Evolutionary conservation across 257 asterid species (phyloP), one percentile per base, ranked within the genome.

Genomic region (Rehmannia glutinosa): DNA sequence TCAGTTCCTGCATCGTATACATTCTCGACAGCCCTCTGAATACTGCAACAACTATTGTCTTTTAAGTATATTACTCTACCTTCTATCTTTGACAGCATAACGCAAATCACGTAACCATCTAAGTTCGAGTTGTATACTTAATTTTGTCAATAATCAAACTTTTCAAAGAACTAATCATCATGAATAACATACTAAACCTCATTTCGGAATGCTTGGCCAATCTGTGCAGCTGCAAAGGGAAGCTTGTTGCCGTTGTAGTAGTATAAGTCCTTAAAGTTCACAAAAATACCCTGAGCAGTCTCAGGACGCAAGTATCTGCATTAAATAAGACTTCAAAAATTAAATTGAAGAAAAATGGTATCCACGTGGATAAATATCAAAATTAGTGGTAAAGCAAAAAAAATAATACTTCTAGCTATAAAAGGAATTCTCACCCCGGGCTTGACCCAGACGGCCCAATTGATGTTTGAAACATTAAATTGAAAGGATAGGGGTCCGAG

Each of bases 251-350:
- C 89, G 20, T 86, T 88, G 80, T 80, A 83, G 73, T 83, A 71
- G 70, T 88, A 88, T 39, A 88, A 75, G 70, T 88, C 91, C 77
- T 79, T 88, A 66, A 88, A 88, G 78, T 88, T 84, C 59, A 88
- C 96, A 80, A 88, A 88, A 21, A 88, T 88, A 27, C 96, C 96
- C 71, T 88, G 96, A 35, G 94, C 96, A 1, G 96, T 88, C 73
- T 88, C 91, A 45, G 94, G 96, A 15, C 94, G 96, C 96, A 88
- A 84, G 78, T 82, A 88, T 15, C 94, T 86, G 81, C 59, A 77
- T 17, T 56, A 64, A 60, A 57, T 38, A 23, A 52, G n/a, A 53
- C 35, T 42, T 27, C 42, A 8, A 65, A 69, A 33, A 24, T 60
- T 20, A 74, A 74, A 50, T 25, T 28, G 5, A 28, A 7, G 49